Base-by-base conservation (phyloP, 176 grass and related monocot genomes). In the Zea luxurians region DNA sequence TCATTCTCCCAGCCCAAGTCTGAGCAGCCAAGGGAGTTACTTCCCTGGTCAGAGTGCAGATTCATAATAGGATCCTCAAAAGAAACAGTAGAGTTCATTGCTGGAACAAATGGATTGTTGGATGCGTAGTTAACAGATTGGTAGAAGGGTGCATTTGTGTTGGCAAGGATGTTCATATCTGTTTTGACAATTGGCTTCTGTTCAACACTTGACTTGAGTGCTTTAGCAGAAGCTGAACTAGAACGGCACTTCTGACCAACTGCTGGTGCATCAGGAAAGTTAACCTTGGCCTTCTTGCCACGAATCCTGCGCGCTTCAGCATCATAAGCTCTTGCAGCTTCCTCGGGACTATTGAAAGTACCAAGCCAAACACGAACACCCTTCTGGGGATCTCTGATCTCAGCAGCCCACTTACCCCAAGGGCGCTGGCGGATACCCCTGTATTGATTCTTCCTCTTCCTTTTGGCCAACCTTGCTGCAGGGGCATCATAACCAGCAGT, bases 391-490 rank as follows among this genome's bases (percentile, higher is more conserved):
- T 99, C 92, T 84, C 96, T 88, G 54, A 99, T 99, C 83, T 99
- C 96, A 94, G 96, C 96, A 78, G 96, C 96, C 96, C 96, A 99
- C 81, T 99, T 99, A 44, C 96, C 96, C 96, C 96, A 99, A 50
- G 92, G 92, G 68, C 96, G 96, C 47, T 95, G 90, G 44, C 96
- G 91, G 88, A 99, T 99, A 63, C 96, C 96, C 66, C 96, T 87
- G 78, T 84, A 99, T 58, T 84, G 87, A 50, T 95, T 99, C 88
- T 95, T 99, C 79, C 92, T 95, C 81, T 91, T 99, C 70, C 96
- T 90, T 70, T 92, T 95, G 37, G 77, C 57, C 42, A 84, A 88
- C 45, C 37, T 89, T 84, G 80, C 73, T 42, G 83, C 90, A 86
- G 27, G 27, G 27, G 27, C 27, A 27, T 27, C 27, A 27, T 27